Base-by-base conservation (phyloP, 2,329 filamentous ascomycete genomes). In the Ceratocystis eucalypticola region DNA sequence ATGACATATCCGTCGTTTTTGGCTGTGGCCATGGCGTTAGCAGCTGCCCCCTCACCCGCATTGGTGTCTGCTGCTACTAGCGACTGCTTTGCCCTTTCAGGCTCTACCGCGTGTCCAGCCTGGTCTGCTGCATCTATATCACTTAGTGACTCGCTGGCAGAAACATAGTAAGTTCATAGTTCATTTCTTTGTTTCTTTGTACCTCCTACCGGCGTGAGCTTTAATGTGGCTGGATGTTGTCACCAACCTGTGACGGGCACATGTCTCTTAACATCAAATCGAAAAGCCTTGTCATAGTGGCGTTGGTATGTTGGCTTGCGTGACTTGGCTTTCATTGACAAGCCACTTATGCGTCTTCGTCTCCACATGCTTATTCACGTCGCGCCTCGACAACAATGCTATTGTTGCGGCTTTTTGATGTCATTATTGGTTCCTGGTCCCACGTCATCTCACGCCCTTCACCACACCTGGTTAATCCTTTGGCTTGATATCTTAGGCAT, bases 61-160 rank as follows among this genome's bases (percentile, higher is more conserved):
- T 6, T 64, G 64, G 67, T 68, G 20, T 61, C 53, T 28, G 67
- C 67, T 22, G 64, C 64, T 44, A 57, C 61, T 8, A 41, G 65
- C 62, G 64, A 53, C 53, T 68, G 67, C 57, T 66, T 68, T 44
- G 65, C 67, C 10, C 48, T 68, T 12, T 64, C 61, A 1, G 67
- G 67, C 15, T 64, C 64, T 12, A 50, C 67, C 22, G 65, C 63
- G 61, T 68, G 67, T 48, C 50, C 64, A 10, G 67, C 67, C 5
- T 68, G 67, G 67, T 66, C 67, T 8, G 25, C 64, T 20, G 67
- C 67, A 25, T 66, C 64, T 8, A 65, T 68, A 30, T 66, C 67
- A 33, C 53, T 66, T 10, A 66, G 61, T 41, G 50, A 59, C 3
- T 50, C 61, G 6, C 45, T 68, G 61, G 64, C 67, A 28, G 33